Evolutionary conservation across 352 stramenopile species (phyloP).

Genomic region (Phytophthora hybrid): DNA sequence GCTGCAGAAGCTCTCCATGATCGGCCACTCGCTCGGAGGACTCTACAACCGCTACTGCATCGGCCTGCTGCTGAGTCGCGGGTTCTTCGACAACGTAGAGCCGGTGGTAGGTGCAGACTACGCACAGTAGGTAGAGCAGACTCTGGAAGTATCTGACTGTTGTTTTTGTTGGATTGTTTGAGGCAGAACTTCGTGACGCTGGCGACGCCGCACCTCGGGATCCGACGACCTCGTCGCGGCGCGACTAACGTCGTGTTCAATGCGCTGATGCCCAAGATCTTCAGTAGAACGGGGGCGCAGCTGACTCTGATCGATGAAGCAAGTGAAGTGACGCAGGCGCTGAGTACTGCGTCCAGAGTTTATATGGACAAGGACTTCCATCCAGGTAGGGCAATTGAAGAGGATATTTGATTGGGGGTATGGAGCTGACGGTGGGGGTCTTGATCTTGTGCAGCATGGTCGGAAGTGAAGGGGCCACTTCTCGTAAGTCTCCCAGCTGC

Average conservation of each 20-base stretch:
- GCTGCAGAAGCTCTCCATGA: constrained; percentile 73
- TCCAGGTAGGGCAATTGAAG: constrained; percentile 25
- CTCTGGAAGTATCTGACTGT: constrained; percentile 8
- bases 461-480: constrained; percentile 42
- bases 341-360: constrained; percentile 43
- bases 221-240: constrained; percentile 64
- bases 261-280: constrained; percentile 66
- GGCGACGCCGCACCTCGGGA: constrained; percentile 80
- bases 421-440: background rate
- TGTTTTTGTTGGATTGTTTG: background rate
- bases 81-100: constrained; percentile 77
- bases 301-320: constrained; percentile 64
- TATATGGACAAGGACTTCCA: constrained; percentile 39
- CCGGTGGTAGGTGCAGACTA: constrained; percentile 57
- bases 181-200: constrained; percentile 84
- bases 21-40: constrained; percentile 82
- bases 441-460: constrained; percentile 28
- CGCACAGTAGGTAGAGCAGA: background rate
- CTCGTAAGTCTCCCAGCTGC: constrained; percentile 33
- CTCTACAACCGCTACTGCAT: constrained; percentile 86
- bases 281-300: constrained; percentile 75
- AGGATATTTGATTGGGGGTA: background rate
- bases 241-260: constrained; percentile 78
- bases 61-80: constrained; percentile 64
- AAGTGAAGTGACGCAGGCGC: constrained; percentile 50